A percentile compares a stretch with the other conserved stretches of the same genome.
Evolutionary conservation across 306 rosid genomes (phyloP).

Genomic region (Cucumis melo): DNA sequence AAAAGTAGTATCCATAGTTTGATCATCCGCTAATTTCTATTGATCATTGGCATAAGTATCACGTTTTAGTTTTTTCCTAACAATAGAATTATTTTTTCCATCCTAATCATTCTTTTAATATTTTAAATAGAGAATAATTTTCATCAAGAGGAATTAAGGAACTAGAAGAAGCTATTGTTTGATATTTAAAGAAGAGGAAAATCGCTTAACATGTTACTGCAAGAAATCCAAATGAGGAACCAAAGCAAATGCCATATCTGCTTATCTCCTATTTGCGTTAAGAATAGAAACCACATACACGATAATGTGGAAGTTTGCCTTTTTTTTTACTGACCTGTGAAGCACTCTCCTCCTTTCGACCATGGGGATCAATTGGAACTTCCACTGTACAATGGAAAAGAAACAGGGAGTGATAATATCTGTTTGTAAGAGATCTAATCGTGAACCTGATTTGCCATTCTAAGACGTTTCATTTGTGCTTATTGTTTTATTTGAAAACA

Average conservation of each 20-base stretch:
- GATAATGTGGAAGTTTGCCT: neutral
- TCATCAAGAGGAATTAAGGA: neutral
- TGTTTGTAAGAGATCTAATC: neutral
- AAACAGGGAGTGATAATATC: neutral
- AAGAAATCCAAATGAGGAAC: neutral
- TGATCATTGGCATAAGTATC: neutral
- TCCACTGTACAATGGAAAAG: neutral
- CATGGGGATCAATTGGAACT: neutral
- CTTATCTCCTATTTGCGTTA: neutral
- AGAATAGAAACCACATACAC: neutral
- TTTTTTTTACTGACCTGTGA: neutral
- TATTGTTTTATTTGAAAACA: neutral
- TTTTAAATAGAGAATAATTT: neutral
- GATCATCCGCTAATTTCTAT: neutral
- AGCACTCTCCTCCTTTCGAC: neutral
- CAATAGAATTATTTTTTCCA: neutral
- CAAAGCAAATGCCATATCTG: neutral
- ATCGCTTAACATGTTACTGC: neutral
- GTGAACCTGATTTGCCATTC: neutral
- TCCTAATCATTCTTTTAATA: neutral
- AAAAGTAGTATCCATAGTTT: neutral
- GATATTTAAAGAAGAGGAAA: neutral
- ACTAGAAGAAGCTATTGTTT: neutral
- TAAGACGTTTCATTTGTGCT: neutral
- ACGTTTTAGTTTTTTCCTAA: no score